phyloP scores from a whole-genome alignment of 768 basidiomycete genomes.

The Pulveroboletus sp. region DNA sequence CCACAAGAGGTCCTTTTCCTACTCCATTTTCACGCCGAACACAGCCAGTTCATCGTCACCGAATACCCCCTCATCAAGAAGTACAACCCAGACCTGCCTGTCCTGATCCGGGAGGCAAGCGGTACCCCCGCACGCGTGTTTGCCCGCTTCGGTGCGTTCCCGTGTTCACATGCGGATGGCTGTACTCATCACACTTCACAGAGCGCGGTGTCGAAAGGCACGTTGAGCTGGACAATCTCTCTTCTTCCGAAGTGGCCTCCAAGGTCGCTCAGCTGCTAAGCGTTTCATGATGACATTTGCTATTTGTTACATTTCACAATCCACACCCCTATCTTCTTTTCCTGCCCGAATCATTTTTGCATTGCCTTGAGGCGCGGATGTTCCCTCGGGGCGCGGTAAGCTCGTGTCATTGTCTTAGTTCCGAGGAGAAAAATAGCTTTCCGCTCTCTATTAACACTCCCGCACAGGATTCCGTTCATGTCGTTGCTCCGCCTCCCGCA shows the following conservation, averaged over 20 bases:
- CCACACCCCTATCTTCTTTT: neutral
- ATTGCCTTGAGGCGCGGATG: slow-evolving; percentile 21
- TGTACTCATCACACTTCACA: slow-evolving; percentile 31
- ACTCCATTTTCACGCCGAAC: slow-evolving; percentile 1
- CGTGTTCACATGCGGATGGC: slow-evolving; percentile 11
- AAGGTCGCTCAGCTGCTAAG: slow-evolving; percentile 64
- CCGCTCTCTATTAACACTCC: neutral
- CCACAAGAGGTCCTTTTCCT: slow-evolving; percentile 6
- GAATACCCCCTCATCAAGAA: slow-evolving; percentile 76
- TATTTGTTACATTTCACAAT: slow-evolving; percentile 6
- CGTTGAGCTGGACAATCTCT: slow-evolving; percentile 75
- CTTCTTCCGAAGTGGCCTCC: slow-evolving; percentile 66
- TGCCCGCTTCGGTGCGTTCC: slow-evolving; percentile 76
- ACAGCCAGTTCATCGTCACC: slow-evolving; percentile 78
- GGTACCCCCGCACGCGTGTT: slow-evolving; percentile 81
- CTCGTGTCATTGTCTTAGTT: slow-evolving; percentile 16
- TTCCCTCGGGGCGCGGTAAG: slow-evolving; percentile 11
- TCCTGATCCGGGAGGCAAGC: slow-evolving; percentile 75
- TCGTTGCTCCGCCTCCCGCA: neutral
- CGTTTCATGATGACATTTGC: slow-evolving; percentile 19
- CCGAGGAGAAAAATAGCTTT: slow-evolving; percentile 7
- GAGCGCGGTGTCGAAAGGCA: slow-evolving; percentile 81
- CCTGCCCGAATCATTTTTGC: neutral
- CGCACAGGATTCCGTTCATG: slow-evolving; percentile 1
- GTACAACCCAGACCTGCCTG: slow-evolving; percentile 82